Percentiles rank a stretch among this genome's conserved stretches.
phyloP scores from a whole-genome alignment of 2,329 filamentous ascomycete species.

The Fusarium zealandicum region DNA sequence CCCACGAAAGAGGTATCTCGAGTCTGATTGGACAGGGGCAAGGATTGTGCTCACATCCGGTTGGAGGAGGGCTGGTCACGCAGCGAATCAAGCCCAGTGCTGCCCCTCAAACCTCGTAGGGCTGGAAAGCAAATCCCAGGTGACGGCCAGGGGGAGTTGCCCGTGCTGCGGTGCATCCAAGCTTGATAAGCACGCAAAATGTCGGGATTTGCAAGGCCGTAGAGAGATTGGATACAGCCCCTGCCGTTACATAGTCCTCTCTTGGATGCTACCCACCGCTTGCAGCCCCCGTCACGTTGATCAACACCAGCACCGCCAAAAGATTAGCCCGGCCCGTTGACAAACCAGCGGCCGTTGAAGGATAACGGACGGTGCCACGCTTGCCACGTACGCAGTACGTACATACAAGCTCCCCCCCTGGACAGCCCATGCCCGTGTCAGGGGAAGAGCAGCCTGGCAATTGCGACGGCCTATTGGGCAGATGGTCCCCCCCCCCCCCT shows the following conservation, averaged over 20 bases:
- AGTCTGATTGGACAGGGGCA: conserved; percentile 7
- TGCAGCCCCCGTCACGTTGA: conserved; percentile 22
- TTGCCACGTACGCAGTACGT: too few relatives aligned
- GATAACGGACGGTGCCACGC: conserved; percentile 34
- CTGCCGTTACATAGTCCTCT: conserved; percentile 6
- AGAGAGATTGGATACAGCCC: conserved; percentile 12
- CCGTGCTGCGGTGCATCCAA: conserved; percentile 12
- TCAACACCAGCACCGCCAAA: conserved; percentile 11
- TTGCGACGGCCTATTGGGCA: conserved; percentile 19
- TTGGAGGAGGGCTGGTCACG: conserved; percentile 6
- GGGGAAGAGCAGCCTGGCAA: conserved; percentile 31
- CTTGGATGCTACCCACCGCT: conserved; percentile 24
- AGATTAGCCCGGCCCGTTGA: neutral
- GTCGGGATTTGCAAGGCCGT: conserved; percentile 5
- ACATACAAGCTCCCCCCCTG: conserved; percentile 1
- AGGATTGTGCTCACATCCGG: conserved; percentile 4
- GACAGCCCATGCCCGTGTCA: conserved; percentile 14
- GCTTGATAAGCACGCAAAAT: conserved; percentile 28
- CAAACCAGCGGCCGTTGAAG: conserved; percentile 18
- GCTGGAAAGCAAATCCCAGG: conserved; percentile 19
- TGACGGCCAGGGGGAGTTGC: neutral
- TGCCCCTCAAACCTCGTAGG: conserved; percentile 14
- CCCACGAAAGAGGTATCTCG: too few relatives aligned
- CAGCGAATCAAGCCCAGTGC: conserved; percentile 19
- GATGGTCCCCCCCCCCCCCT: neutral